A percentile compares a stretch with the other conserved stretches of the same genome.
phyloP scores from a whole-genome alignment of 1,284 basidiomycete genomes.

The Irpex rosettiformis region DNA sequence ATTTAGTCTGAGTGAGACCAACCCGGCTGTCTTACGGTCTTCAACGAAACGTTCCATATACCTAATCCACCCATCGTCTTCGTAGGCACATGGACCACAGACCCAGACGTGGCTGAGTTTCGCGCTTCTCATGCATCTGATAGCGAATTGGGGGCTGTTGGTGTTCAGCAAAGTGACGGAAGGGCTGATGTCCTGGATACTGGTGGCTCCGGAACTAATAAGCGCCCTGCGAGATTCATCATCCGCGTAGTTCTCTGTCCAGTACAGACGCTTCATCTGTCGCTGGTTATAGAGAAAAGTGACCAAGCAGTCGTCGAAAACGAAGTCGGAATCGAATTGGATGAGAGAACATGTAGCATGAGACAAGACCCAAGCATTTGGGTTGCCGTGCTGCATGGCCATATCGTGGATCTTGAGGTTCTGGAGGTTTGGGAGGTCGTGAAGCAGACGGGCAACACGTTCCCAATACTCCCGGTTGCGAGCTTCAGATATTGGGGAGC shows the following conservation, averaged over 20 bases:
- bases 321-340: constrained; percentile 17
- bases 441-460: constrained; percentile 12
- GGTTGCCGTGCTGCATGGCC: constrained; percentile 10
- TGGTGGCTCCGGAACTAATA: neutral
- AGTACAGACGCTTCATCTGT: constrained; percentile 10
- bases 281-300: constrained; percentile 14
- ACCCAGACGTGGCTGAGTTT: constrained; percentile 18
- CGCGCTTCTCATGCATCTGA: constrained; percentile 10
- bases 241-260: constrained; percentile 16
- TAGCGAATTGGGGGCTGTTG: constrained; percentile 15
- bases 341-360: constrained; percentile 13
- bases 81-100: constrained; percentile 12
- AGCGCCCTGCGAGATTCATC: constrained; percentile 10
- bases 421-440: constrained; percentile 14
- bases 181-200: neutral
- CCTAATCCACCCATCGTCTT: constrained; percentile 11
- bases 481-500: constrained; percentile 1
- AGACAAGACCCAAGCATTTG: constrained; percentile 16
- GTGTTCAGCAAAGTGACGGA: constrained; percentile 11
- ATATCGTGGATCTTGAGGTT: constrained; percentile 15
- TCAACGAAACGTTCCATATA: constrained; percentile 11
- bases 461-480: constrained; percentile 15
- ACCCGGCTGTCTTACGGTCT: neutral
- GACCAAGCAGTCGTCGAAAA: constrained; percentile 12
- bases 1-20: constrained; percentile 15